phyloP scores from a whole-genome alignment of 2,329 filamentous ascomycete genomes.

The Hymenoscyphus salicellus region DNA sequence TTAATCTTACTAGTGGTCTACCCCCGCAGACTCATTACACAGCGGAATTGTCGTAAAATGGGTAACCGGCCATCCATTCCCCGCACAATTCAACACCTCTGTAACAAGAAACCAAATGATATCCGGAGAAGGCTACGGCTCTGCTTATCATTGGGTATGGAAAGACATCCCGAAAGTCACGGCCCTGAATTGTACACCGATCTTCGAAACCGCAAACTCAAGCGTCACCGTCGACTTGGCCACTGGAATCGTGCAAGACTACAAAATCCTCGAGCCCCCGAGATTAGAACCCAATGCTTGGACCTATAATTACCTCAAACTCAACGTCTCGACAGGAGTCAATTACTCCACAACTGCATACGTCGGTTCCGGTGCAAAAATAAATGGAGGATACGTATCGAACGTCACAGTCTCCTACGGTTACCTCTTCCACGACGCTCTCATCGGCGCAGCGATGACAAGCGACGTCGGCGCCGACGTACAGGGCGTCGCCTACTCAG shows the following conservation, averaged over 20 bases:
- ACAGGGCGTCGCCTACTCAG: neutral
- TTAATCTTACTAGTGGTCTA: conserved; percentile 9
- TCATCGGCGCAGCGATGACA: conserved; percentile 18
- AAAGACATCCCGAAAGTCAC: conserved; percentile 18
- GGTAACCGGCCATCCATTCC: conserved; percentile 17
- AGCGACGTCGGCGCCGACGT: conserved; percentile 1
- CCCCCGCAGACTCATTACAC: conserved; percentile 6
- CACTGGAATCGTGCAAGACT: conserved; percentile 13
- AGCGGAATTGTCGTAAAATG: conserved; percentile 17
- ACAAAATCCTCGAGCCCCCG: conserved; percentile 12
- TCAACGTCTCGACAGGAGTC: conserved; percentile 16
- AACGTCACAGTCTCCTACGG: conserved; percentile 22
- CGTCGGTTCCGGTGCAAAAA: conserved; percentile 6
- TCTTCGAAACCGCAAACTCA: conserved; percentile 19
- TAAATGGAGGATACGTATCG: conserved; percentile 7
- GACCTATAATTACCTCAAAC: conserved; percentile 7
- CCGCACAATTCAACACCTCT: conserved; percentile 13
- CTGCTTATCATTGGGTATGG: conserved; percentile 16
- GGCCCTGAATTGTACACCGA: conserved; percentile 20
- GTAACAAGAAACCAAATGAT: neutral
- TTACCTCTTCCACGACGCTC: conserved; percentile 18
- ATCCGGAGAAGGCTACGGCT: neutral
- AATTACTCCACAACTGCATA: conserved; percentile 10
- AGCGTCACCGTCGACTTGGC: conserved; percentile 15
- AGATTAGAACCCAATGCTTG: conserved; percentile 14